Evolutionary conservation across 2,329 filamentous ascomycete species (phyloP).

Genomic region (Blumeria hordei): DNA sequence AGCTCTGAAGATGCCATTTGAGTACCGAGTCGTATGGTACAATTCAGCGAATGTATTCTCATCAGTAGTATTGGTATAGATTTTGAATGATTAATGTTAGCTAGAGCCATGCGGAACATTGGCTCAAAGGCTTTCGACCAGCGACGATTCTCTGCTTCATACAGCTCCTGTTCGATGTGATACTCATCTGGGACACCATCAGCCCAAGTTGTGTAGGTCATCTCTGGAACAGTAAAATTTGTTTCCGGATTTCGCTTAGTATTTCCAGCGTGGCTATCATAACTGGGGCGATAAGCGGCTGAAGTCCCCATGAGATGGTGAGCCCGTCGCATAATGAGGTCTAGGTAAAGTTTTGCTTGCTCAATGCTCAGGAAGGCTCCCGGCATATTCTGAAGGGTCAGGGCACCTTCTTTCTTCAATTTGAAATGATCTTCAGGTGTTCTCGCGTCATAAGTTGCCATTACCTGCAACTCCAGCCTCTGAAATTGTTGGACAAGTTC

Average conservation of each 20-base stretch:
- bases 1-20: too few relatives aligned
- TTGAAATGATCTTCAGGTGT: background rate
- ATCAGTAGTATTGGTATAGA: slow-evolving; percentile 5
- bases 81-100: slow-evolving; percentile 3
- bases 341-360: slow-evolving; percentile 6
- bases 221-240: background rate
- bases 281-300: background rate
- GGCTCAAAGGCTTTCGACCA: slow-evolving; percentile 8
- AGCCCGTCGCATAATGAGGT: slow-evolving; percentile 7
- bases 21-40: too few relatives aligned
- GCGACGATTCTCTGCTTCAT: slow-evolving; percentile 5
- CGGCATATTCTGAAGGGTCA: too few relatives aligned
- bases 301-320: slow-evolving; percentile 8
- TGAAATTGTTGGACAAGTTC: slow-evolving; percentile 9
- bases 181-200: slow-evolving; percentile 3
- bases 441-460: slow-evolving; percentile 4
- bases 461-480: slow-evolving; percentile 6
- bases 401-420: too few relatives aligned
- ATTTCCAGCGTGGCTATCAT: background rate
- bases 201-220: background rate
- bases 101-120: slow-evolving; percentile 4
- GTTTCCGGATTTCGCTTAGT: background rate
- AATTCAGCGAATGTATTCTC: slow-evolving; percentile 5
- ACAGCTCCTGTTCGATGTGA: slow-evolving; percentile 6
- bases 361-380: background rate